A percentile compares a stretch with the other conserved stretches of the same genome.
phyloP scores from a whole-genome alignment of 2,329 filamentous ascomycete genomes.

The Zarea fungicola region DNA sequence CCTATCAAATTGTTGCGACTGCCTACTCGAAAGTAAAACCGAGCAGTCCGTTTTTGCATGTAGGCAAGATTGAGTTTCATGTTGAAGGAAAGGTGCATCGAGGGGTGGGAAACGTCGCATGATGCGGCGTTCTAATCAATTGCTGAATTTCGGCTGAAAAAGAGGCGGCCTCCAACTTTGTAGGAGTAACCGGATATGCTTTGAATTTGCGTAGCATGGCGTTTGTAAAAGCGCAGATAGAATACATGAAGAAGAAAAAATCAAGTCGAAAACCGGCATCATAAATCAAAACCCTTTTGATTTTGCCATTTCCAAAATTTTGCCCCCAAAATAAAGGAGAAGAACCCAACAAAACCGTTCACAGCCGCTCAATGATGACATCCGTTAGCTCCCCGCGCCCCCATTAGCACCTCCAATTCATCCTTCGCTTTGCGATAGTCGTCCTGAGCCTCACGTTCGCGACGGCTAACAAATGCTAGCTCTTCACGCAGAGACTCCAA shows the following conservation, averaged over 20 bases:
- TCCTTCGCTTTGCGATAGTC: slow-evolving; percentile 70
- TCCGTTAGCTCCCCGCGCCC: slow-evolving; percentile 9
- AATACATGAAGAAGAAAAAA: slow-evolving; percentile 1
- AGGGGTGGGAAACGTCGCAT: background rate
- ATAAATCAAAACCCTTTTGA: background rate
- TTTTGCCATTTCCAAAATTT: background rate
- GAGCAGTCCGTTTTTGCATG: background rate
- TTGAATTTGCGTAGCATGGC: background rate
- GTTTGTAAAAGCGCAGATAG: background rate
- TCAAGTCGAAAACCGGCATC: background rate
- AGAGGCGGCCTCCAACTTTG: background rate
- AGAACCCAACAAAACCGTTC: background rate
- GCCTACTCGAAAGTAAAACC: slow-evolving; percentile 33
- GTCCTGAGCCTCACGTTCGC: slow-evolving; percentile 89
- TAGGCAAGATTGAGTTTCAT: too few relatives aligned
- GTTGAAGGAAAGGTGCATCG: too few relatives aligned
- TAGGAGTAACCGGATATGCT: background rate
- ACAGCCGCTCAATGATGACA: slow-evolving; percentile 10
- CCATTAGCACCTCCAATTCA: slow-evolving; percentile 62
- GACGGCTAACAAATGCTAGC: slow-evolving; percentile 69
- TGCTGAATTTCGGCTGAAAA: background rate
- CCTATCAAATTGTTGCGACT: slow-evolving; percentile 51
- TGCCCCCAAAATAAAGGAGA: background rate
- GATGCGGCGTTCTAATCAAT: background rate
- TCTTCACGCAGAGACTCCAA: slow-evolving; percentile 76